phyloP scores from a whole-genome alignment of 306 rosid genomes.

The Castanea crenata region DNA sequence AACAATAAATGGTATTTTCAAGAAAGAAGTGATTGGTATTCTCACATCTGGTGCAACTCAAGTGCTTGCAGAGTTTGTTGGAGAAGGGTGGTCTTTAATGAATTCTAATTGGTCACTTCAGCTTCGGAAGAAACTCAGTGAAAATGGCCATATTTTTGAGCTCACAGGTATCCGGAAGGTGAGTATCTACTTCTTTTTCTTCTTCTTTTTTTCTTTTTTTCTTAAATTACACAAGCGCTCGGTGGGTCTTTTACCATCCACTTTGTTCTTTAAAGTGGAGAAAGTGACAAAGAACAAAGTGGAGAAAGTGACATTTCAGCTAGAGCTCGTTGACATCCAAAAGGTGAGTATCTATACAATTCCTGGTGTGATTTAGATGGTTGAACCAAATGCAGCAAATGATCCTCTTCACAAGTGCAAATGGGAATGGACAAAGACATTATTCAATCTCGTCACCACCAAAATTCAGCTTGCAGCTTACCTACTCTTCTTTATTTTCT shows the following conservation, averaged over 20 bases:
- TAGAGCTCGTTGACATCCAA: slow-evolving; percentile 27
- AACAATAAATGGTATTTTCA: slow-evolving; percentile 10
- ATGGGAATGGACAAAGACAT: background rate
- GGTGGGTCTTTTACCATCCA: no score
- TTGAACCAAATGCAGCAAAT: background rate
- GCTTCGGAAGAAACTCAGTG: slow-evolving; percentile 4
- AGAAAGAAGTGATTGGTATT: slow-evolving; percentile 27
- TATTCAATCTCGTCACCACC: background rate
- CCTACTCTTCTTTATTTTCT: background rate
- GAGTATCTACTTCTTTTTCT: background rate
- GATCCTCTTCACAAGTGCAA: background rate
- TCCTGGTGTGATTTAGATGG: slow-evolving; percentile 1
- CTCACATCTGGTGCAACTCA: slow-evolving; percentile 26
- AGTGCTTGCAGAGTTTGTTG: slow-evolving; percentile 31
- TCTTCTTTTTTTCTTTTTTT: background rate
- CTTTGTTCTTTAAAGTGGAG: no score
- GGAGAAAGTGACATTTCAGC: no score
- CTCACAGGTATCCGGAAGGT: slow-evolving; percentile 36
- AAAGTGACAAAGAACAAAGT: no score
- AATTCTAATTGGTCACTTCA: slow-evolving; percentile 36
- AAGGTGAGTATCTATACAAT: slow-evolving; percentile 21
- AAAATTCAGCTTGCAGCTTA: background rate
- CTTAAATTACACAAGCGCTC: no score
- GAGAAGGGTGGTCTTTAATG: slow-evolving; percentile 36
- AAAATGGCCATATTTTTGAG: slow-evolving; percentile 27